Percentiles rank a stretch among this genome's conserved stretches.
These are phyloP conservation scores for Ceratocystis alfenasii DNA, from an alignment of 2,329 filamentous ascomycete genomes.

Conservation along the genomic window DNA sequence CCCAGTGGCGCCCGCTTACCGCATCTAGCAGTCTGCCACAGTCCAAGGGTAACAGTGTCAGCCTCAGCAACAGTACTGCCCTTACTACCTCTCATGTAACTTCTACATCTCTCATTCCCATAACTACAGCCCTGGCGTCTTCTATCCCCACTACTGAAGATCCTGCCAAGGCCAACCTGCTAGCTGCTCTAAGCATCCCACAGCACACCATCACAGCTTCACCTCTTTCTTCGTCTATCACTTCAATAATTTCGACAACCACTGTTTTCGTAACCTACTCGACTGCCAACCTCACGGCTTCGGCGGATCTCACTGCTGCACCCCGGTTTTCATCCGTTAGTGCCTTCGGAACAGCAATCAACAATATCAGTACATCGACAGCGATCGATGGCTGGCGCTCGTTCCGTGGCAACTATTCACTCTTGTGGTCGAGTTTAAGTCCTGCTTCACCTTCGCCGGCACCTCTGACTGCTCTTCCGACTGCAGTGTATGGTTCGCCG, in stretches of 20 bases:
- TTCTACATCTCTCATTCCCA: background rate
- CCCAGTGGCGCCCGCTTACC: slow-evolving; percentile 6
- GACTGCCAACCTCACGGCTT: slow-evolving; percentile 10
- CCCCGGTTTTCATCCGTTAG: background rate
- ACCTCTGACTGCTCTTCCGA: background rate
- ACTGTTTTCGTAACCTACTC: slow-evolving; percentile 14
- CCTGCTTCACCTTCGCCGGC: background rate
- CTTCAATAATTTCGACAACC: background rate
- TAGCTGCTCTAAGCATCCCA: background rate
- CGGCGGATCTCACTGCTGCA: background rate
- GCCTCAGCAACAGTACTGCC: slow-evolving; percentile 2
- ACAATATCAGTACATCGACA: background rate
- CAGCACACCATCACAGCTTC: background rate
- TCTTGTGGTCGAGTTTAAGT: slow-evolving; percentile 8
- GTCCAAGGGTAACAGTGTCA: background rate
- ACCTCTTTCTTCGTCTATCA: slow-evolving; percentile 1
- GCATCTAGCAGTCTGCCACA: slow-evolving; percentile 4
- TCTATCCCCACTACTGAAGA: background rate
- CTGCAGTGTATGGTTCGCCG: background rate
- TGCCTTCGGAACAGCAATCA: background rate
- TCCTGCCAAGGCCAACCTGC: background rate
- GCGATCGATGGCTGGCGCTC: slow-evolving; percentile 9
- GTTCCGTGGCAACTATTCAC: slow-evolving; percentile 14
- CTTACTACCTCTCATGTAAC: background rate
- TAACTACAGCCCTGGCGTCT: background rate